Evolutionary conservation across 805 yeast species (phyloP).

Genomic region (Myxozyma mucilagina): DNA sequence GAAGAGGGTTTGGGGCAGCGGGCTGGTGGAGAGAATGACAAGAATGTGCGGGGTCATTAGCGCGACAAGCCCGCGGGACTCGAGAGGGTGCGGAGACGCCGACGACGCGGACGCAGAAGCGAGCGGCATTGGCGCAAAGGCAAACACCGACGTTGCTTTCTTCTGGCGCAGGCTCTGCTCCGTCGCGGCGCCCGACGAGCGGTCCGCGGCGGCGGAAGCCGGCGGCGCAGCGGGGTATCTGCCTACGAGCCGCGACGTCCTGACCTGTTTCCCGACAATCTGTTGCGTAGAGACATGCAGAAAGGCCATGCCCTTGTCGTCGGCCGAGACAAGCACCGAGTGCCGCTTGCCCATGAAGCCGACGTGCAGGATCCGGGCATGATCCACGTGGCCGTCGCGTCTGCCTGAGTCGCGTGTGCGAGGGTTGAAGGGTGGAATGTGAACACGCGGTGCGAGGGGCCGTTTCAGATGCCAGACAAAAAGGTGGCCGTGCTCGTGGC

Average conservation of each 20-base stretch:
- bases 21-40: conserved; percentile 55
- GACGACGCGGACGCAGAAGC: conserved; percentile 42
- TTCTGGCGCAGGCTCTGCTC: conserved; percentile 11
- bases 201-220: too few species aligned
- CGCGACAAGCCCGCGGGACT: conserved; percentile 60
- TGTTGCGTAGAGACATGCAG: conserved; percentile 65
- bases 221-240: conserved; percentile 36
- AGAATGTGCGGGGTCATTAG: conserved; percentile 55
- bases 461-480: conserved; percentile 63
- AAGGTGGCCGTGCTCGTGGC: conserved; percentile 64
- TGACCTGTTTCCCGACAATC: conserved; percentile 52
- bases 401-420: conserved; percentile 20
- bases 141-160: conserved; percentile 42
- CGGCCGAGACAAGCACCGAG: conserved; percentile 58
- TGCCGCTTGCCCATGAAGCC: conserved; percentile 53
- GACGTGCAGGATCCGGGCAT: conserved; percentile 47
- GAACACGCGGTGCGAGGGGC: conserved; percentile 38
- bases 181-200: neutral
- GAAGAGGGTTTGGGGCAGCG: conserved; percentile 55
- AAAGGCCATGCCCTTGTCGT: conserved; percentile 57
- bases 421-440: conserved; percentile 37
- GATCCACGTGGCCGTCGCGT: conserved; percentile 44
- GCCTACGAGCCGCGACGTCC: conserved; percentile 57
- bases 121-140: conserved; percentile 56
- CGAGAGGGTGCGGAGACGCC: conserved; percentile 53